phyloP scores from a whole-genome alignment of 2,329 filamentous ascomycete species.

The Zelopaecilomyces penicillatus region DNA sequence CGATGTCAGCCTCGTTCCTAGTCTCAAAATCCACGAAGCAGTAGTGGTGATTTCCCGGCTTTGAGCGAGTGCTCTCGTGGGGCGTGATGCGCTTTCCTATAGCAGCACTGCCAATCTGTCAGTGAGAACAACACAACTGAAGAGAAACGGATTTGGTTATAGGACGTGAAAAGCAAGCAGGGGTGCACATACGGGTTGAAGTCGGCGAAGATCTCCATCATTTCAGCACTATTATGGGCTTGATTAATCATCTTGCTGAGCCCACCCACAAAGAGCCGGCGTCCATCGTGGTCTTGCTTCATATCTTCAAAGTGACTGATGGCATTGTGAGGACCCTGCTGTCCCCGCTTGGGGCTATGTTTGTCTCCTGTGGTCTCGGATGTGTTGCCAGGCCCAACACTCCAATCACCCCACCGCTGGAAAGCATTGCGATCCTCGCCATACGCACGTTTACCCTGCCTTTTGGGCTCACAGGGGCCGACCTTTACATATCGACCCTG shows the following conservation, averaged over 20 bases:
- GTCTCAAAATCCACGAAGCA: conserved; percentile 57
- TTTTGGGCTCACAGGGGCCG: conserved; percentile 54
- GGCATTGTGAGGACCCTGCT: conserved; percentile 19
- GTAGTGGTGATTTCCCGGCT: conserved; percentile 50
- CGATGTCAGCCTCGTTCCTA: conserved; percentile 42
- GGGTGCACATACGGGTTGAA: conserved; percentile 33
- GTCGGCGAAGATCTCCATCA: conserved; percentile 39
- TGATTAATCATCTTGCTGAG: conserved; percentile 41
- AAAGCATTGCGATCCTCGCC: conserved; percentile 19
- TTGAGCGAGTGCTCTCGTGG: conserved; percentile 44
- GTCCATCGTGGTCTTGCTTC: conserved; percentile 21
- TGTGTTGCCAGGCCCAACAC: conserved; percentile 12
- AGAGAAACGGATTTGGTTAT: background rate
- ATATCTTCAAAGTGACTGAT: conserved; percentile 24
- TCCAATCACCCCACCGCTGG: conserved; percentile 39
- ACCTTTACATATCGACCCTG: conserved; percentile 54
- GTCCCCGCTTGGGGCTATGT: conserved; percentile 2
- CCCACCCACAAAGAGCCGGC: conserved; percentile 43
- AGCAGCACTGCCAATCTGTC: conserved; percentile 9
- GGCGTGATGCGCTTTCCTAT: conserved; percentile 49
- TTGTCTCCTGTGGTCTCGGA: background rate
- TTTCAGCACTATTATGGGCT: conserved; percentile 35
- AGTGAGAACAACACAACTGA: background rate
- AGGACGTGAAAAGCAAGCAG: background rate
- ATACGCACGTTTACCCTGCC: conserved; percentile 12